A percentile compares a stretch with the other conserved stretches of the same genome.
Conservation (phyloP, 176 grass and related monocot genomes). For the sorghum (Sorghum bicolor) region Sorghum_bicolor_NCBIv3 NC_012879.2:55611501-55612000, state of each 20-base stretch:
- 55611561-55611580: not conserved
- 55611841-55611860: constrained; percentile 93
- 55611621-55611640: constrained; percentile 74
- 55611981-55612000: constrained; percentile 80
- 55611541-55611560: constrained; percentile 1
- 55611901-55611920: constrained; percentile 31
- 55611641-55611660: constrained; percentile 75
- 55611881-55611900: constrained; percentile 33
- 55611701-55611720: not conserved
- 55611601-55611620: constrained; percentile 89
- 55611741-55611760: not conserved
- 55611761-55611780: not conserved
- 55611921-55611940: constrained; percentile 41
- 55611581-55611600: constrained; percentile 49
- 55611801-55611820: not conserved
- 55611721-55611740: not conserved
- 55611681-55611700: not conserved
- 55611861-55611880: constrained; percentile 67
- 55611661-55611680: constrained; percentile 13
- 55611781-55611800: not conserved
- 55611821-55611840: constrained; percentile 61
- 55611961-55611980: constrained; percentile 50
- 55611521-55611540: too few species aligned
- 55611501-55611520: not conserved
- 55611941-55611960: constrained; percentile 84